A percentile compares a stretch with the other conserved stretches of the same genome.
phyloP scores from a whole-genome alignment of 1,284 basidiomycete species.

The Ceratobasidium sp. region DNA sequence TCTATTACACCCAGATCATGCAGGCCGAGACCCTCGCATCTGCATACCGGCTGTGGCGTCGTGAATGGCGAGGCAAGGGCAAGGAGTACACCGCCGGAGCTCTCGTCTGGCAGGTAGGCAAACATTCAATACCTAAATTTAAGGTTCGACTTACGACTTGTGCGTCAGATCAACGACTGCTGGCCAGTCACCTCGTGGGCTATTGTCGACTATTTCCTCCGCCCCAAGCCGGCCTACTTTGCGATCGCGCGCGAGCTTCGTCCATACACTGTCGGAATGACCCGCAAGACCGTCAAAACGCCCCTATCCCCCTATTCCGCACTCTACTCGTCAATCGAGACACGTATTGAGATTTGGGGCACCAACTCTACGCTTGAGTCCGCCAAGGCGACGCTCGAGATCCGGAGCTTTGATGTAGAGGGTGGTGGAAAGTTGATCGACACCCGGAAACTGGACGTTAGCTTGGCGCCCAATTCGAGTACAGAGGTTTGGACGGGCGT shows the following conservation, averaged over 20 bases:
- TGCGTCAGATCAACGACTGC: conserved; percentile 65
- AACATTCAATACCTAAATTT: no score
- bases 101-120: conserved; percentile 77
- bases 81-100: conserved; percentile 78
- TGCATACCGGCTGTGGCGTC: conserved; percentile 79
- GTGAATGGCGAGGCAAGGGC: conserved; percentile 78
- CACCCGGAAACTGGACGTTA: conserved; percentile 62
- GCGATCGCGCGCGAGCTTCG: conserved; percentile 75
- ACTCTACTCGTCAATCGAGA: conserved; percentile 42
- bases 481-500: conserved; percentile 80
- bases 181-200: conserved; percentile 78
- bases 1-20: conserved; percentile 86
- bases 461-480: conserved; percentile 76
- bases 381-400: conserved; percentile 54
- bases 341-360: conserved; percentile 61
- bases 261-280: conserved; percentile 80
- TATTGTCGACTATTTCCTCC: conserved; percentile 74
- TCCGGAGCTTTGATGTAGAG: conserved; percentile 59
- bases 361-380: conserved; percentile 57
- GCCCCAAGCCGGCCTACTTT: conserved; percentile 80
- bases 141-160: no score
- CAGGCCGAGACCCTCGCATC: conserved; percentile 81
- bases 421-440: conserved; percentile 50
- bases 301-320: conserved; percentile 21
- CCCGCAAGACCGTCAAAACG: conserved; percentile 74